Conservation (phyloP, 441 rosid genomes). For the Omphalea diandra region DNA sequence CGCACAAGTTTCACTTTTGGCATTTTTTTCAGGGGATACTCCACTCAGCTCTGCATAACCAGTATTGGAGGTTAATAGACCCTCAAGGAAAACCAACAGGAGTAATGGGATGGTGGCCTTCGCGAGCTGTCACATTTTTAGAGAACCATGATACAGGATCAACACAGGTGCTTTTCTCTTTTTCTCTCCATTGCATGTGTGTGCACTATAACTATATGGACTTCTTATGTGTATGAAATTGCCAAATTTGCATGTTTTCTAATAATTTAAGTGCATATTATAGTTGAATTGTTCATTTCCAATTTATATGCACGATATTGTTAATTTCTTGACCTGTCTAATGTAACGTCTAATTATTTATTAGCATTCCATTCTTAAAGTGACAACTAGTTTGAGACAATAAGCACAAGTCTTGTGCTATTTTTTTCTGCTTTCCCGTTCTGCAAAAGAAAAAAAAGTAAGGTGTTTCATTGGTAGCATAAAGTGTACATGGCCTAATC, state of each 20-base stretch:
- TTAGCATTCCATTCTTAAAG: background rate
- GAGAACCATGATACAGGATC: slow-evolving; percentile 61
- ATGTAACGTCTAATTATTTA: too few species aligned
- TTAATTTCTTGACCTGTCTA: background rate
- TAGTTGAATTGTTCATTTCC: background rate
- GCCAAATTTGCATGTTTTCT: slow-evolving; percentile 1
- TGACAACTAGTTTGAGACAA: background rate
- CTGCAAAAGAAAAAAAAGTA: background rate
- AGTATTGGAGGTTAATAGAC: slow-evolving; percentile 52
- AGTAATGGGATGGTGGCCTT: slow-evolving; percentile 66
- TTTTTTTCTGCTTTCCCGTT: background rate
- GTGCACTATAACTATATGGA: background rate
- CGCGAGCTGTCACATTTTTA: slow-evolving; percentile 50
- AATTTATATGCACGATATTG: background rate
- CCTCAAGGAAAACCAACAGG: slow-evolving; percentile 56
- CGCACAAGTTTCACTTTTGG: background rate
- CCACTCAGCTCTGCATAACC: slow-evolving; percentile 46
- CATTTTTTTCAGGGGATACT: slow-evolving; percentile 43
- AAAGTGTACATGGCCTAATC: background rate
- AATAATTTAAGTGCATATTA: background rate
- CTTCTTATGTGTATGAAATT: background rate
- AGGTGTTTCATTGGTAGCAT: background rate
- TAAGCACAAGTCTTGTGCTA: background rate
- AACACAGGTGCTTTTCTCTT: slow-evolving; percentile 40
- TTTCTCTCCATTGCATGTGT: background rate